phyloP scores from a whole-genome alignment of 257 asterid genomes.

The Jacaranda mimosifolia region DNA sequence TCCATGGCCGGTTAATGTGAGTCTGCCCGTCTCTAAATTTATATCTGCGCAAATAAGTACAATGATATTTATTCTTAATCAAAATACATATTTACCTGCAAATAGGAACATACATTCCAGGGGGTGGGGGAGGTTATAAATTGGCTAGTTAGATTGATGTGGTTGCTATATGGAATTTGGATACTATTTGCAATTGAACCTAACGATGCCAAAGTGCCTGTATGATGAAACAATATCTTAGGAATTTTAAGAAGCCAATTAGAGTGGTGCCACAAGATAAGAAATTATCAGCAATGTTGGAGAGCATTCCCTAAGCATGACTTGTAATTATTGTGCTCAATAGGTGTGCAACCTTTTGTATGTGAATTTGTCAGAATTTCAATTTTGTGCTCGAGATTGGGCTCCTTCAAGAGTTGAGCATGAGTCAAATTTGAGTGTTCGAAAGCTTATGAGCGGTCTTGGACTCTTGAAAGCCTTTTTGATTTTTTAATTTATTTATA shows the following conservation, averaged over 20 bases:
- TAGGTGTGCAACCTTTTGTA: neutral
- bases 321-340: neutral
- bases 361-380: constrained; percentile 6
- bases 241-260: constrained; percentile 22
- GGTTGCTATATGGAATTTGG: neutral
- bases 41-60: neutral
- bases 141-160: neutral
- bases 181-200: neutral
- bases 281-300: neutral
- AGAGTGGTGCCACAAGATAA: constrained; percentile 13
- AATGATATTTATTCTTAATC: no score
- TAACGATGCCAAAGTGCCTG: neutral
- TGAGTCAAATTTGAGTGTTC: no score
- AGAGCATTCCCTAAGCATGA: neutral
- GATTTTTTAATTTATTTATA: no score
- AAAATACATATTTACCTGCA: neutral
- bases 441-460: no score
- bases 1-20: constrained; percentile 96
- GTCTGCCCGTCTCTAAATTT: constrained; percentile 33
- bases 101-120: neutral
- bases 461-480: no score
- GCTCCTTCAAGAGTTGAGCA: no score
- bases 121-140: neutral
- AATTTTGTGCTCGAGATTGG: neutral
- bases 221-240: neutral